phyloP scores from a whole-genome alignment of 768 basidiomycete genomes.

The Lactifluus piperatus region DNA sequence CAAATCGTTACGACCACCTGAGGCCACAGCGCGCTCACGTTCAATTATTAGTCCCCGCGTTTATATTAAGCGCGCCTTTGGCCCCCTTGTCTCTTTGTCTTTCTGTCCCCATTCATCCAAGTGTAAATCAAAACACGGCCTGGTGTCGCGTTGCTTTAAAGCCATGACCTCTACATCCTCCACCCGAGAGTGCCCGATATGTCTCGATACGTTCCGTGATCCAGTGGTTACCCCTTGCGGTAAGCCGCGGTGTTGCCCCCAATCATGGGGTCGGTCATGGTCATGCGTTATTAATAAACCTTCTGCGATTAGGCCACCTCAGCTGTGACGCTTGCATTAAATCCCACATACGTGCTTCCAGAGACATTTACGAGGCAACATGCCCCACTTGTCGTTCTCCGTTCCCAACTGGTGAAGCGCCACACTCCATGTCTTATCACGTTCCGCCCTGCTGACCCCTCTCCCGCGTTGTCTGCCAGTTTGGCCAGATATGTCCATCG shows the following conservation, averaged over 20 bases:
- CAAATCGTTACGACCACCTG: background rate
- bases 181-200: slow-evolving; percentile 12
- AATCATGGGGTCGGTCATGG: too few species aligned
- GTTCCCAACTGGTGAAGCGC: slow-evolving; percentile 8
- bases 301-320: slow-evolving; percentile 11
- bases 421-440: too few species aligned
- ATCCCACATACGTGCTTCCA: background rate
- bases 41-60: background rate
- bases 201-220: slow-evolving; percentile 7
- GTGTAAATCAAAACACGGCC: background rate
- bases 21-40: background rate
- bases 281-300: background rate
- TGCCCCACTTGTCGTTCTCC: slow-evolving; percentile 16
- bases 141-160: background rate
- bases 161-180: background rate
- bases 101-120: background rate
- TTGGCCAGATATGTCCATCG: background rate
- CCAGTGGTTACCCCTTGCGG: slow-evolving; percentile 15
- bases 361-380: background rate
- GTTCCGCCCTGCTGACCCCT: background rate
- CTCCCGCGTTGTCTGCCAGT: background rate
- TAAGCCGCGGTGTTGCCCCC: background rate
- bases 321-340: slow-evolving; percentile 6
- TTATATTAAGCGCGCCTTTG: background rate
- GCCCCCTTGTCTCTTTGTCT: too few species aligned